Evolutionary conservation across 768 basidiomycete genomes (phyloP), one percentile per base, ranked within the genome.

Genomic region (Leucogyrophana mollusca): DNA sequence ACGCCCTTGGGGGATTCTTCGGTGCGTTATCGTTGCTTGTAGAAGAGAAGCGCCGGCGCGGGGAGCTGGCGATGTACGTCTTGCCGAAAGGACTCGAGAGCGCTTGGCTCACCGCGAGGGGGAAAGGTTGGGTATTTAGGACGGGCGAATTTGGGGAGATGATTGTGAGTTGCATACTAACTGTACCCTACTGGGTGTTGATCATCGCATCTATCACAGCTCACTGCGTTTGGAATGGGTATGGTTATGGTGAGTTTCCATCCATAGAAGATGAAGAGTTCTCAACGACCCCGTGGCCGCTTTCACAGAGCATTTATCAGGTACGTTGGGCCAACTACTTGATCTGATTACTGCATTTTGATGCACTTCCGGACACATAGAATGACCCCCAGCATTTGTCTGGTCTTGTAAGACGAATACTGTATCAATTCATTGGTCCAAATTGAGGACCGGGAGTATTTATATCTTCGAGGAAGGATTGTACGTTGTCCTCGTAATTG

Each of bases 11-110:
- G 2, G 94, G 94, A 0, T 72, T 90, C 34, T 65, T 83, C 6
- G 73, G 87, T 9, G 92, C 90, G 10, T 55, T 95, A 9, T 77
- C 90, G 7, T 68, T 98, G 39, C 81, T 96, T 47, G 77, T 94
- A 3, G 95, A 98, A 58, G 94, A 91, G 59, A 85, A 80, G 69
- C 78, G 85, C 56, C 75, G 95, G n/a, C 77, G 94, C 4, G 87
- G 81, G 1, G 95, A 98, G 68, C 70, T 97, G 52, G 92, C 94
- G 50, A 90, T 93, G 92, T 93, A 87, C 60, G 86, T 84, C 2
- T 67, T 97, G 20, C 95, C 95, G 4, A 90, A 93, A 63, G 90
- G 81, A 0, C 64, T 98, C 27, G 94, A 98, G 71, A 90, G 90
- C 44, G 80, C 80, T n/a, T 97, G 93, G 94, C 73, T 84, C 1